Conservation (phyloP, 495 filamentous ascomycete species). For the Talaromyces borbonicus region DNA sequence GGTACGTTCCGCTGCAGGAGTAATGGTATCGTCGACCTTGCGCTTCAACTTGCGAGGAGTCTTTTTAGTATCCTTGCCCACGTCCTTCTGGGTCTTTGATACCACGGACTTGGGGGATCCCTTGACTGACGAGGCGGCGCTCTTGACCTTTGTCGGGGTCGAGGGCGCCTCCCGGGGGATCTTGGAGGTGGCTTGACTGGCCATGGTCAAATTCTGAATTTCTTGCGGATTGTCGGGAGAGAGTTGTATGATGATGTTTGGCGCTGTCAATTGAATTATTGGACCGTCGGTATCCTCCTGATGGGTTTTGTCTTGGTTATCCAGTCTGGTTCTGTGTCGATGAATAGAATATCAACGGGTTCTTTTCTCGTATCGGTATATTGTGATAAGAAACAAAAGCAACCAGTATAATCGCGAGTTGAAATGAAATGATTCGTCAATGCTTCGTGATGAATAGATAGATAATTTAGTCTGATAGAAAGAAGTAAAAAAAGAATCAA, state of each 20-base stretch:
- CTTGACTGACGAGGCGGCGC: background rate
- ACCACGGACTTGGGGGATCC: background rate
- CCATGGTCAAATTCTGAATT: background rate
- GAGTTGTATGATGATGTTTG: background rate
- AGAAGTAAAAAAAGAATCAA: background rate
- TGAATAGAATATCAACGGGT: background rate
- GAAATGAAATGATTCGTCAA: conserved; percentile 7
- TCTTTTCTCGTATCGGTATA: background rate
- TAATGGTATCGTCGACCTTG: conserved; percentile 5
- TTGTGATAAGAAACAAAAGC: background rate
- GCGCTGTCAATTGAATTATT: background rate
- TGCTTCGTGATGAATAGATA: background rate
- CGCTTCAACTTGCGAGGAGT: conserved; percentile 6
- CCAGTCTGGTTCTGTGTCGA: background rate
- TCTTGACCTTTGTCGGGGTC: conserved; percentile 4
- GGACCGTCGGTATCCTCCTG: no score
- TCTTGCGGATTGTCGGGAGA: background rate
- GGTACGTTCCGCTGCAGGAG: background rate
- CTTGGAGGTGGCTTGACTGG: conserved; percentile 2
- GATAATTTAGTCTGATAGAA: background rate
- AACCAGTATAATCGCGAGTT: conserved; percentile 4
- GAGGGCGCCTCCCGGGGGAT: background rate
- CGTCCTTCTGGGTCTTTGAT: background rate
- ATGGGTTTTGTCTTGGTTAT: no score
- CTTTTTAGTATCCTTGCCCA: background rate